Percentiles rank a stretch among this genome's conserved stretches.
Evolutionary conservation across 306 rosid genomes (phyloP).

Genomic region (Sicyos baderoa): DNA sequence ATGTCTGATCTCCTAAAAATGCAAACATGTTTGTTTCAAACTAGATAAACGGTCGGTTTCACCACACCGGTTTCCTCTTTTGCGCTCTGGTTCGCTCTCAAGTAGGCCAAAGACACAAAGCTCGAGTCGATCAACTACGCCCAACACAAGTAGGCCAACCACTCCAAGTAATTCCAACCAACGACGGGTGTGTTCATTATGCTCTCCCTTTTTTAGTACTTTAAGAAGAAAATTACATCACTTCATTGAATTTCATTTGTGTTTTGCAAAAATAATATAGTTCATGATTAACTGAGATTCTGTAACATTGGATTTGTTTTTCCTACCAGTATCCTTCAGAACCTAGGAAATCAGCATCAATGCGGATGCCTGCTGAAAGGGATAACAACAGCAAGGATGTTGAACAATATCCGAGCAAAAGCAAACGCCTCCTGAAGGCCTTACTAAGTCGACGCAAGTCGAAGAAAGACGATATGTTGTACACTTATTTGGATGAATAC

Average conservation of each 20-base stretch:
- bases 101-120: constrained; percentile 64
- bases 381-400: constrained; percentile 48
- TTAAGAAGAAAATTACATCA: background rate
- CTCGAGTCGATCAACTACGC: constrained; percentile 62
- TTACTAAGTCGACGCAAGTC: constrained; percentile 94
- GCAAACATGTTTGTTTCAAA: constrained; percentile 12
- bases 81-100: constrained; percentile 76
- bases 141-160: constrained; percentile 69
- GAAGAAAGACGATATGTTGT: constrained; percentile 83
- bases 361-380: constrained; percentile 76
- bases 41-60: constrained; percentile 79
- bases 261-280: background rate
- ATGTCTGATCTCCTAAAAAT: constrained; percentile 18
- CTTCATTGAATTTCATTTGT: background rate
- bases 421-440: constrained; percentile 89
- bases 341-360: constrained; percentile 86
- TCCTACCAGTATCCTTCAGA: constrained; percentile 68
- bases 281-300: too few species aligned
- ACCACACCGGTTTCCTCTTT: constrained; percentile 89
- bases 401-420: constrained; percentile 82
- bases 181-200: constrained; percentile 49
- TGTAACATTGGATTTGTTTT: background rate
- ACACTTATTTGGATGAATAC: constrained; percentile 88
- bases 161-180: constrained; percentile 73
- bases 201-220: background rate